Conservation (phyloP, 768 basidiomycete genomes). For the Royoungia palumana region DNA sequence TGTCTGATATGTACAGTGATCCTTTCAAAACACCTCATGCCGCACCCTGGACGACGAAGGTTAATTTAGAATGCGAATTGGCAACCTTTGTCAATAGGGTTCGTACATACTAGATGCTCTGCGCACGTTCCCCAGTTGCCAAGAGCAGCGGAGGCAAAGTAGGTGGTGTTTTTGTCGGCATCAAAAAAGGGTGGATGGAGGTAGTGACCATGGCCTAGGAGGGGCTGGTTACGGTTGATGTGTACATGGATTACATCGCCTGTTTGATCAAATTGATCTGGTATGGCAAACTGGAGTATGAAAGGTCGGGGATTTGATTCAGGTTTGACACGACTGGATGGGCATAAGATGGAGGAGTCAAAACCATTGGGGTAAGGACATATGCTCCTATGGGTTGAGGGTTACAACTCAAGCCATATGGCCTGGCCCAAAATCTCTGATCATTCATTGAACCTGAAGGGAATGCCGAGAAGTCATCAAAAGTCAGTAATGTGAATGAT, state of each 20-base stretch:
- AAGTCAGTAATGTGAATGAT: no score
- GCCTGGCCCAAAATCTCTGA: no score
- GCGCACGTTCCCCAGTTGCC: conserved; percentile 5
- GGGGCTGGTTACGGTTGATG: neutral
- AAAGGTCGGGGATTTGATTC: no score
- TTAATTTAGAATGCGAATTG: neutral
- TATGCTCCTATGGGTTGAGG: no score
- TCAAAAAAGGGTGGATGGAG: conserved; percentile 9
- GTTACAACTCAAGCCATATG: no score
- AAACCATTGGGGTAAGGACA: no score
- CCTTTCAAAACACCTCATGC: conserved; percentile 4
- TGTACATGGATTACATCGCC: neutral
- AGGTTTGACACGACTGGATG: no score
- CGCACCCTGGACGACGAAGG: neutral
- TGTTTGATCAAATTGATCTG: neutral
- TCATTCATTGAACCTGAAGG: no score
- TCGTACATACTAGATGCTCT: conserved; percentile 1
- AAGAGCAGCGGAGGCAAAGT: neutral
- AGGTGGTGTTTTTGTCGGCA: neutral
- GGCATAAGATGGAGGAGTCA: no score
- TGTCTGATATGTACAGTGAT: neutral
- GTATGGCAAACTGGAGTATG: neutral
- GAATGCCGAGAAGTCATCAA: no score
- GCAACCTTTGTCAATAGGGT: neutral
- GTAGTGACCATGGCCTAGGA: conserved; percentile 1